A percentile compares a stretch with the other conserved stretches of the same genome.
Conservation (phyloP, 2,329 filamentous ascomycete genomes). For the Cercospora berteroae region DNA sequence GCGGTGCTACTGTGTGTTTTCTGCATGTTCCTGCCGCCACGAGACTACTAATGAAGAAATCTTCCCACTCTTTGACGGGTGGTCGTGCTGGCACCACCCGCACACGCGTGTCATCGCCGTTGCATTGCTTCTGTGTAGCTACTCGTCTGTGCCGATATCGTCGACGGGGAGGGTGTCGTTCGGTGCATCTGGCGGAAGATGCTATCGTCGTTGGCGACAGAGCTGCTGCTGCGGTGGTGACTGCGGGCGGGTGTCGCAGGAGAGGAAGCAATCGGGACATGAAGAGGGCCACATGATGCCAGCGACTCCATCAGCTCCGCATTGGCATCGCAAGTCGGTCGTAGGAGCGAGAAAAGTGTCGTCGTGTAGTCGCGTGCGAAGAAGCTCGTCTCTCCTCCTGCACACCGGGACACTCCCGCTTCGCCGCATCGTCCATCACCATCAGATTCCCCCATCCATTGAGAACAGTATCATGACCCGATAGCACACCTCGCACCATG, state of each 20-base stretch:
- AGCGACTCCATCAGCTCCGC: conserved; percentile 24
- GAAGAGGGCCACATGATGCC: conserved; percentile 57
- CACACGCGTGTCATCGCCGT: conserved; percentile 19
- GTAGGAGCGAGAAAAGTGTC: background rate
- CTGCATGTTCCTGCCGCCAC: conserved; percentile 53
- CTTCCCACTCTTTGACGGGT: conserved; percentile 44
- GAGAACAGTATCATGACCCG: background rate
- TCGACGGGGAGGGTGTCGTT: background rate
- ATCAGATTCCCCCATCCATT: background rate
- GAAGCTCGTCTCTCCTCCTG: background rate
- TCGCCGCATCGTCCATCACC: background rate
- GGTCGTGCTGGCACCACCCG: background rate
- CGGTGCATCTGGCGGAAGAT: background rate
- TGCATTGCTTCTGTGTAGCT: conserved; percentile 13
- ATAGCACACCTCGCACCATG: conserved; percentile 38
- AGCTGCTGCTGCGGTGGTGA: conserved; percentile 12
- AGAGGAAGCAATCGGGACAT: conserved; percentile 62
- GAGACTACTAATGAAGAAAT: conserved; percentile 55
- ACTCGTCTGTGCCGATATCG: background rate
- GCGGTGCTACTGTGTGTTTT: conserved; percentile 40
- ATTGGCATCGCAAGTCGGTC: conserved; percentile 20
- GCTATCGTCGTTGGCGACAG: conserved; percentile 13
- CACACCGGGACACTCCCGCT: conserved; percentile 1
- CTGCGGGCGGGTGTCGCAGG: conserved; percentile 50
- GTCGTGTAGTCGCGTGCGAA: background rate